Percentiles rank a stretch among this genome's conserved stretches.
Evolutionary conservation across 177 flowering plant genomes (phyloP).

Genomic region (Vitis hybrid): DNA sequence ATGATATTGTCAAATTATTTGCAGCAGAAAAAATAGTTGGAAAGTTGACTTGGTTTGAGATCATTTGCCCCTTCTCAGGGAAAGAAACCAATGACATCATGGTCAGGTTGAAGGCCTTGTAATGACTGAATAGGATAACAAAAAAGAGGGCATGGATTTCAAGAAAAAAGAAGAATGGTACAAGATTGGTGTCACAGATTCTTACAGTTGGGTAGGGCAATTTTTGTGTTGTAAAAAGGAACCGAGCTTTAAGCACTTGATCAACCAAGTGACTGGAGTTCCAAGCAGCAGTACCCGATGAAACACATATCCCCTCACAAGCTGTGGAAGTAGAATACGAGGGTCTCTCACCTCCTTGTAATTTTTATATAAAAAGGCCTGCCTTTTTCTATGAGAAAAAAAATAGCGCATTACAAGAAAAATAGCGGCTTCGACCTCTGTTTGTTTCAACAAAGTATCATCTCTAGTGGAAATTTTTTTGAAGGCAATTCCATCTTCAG

Average conservation of each 20-base stretch:
- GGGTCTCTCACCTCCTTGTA: conserved; percentile 93
- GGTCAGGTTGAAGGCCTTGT: background rate
- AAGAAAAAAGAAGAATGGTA: background rate
- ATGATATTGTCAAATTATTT: no score
- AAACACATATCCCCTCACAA: conserved; percentile 62
- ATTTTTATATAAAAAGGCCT: no score
- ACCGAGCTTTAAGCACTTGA: background rate
- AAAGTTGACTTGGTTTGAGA: background rate
- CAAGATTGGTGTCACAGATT: background rate
- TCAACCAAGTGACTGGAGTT: no score
- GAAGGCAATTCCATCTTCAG: no score
- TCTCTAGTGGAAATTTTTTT: no score
- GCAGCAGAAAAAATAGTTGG: no score
- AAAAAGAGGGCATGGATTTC: background rate
- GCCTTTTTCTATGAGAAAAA: no score
- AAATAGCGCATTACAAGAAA: no score
- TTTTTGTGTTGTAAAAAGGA: background rate
- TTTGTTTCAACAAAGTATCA: no score
- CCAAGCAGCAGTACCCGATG: conserved; percentile 51
- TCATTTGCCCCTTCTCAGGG: background rate
- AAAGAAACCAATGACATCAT: background rate
- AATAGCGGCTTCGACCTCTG: no score
- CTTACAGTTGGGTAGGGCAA: background rate
- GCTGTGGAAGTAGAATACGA: conserved; percentile 62
- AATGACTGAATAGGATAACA: no score